Base-by-base conservation (phyloP, 805 yeast species). In the Kodamaea laetipori region DNA sequence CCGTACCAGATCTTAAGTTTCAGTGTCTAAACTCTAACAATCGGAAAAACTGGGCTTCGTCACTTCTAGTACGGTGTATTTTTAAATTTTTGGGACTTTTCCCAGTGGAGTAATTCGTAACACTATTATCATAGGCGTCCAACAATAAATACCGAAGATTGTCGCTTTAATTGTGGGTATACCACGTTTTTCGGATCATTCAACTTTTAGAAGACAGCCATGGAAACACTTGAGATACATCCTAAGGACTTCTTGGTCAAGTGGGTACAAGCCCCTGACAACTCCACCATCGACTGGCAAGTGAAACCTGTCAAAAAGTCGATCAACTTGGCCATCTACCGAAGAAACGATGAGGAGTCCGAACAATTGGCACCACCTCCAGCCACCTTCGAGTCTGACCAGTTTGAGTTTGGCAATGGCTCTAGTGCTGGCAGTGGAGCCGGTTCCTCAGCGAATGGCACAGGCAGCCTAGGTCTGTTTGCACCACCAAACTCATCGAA, bases 221-320 rank as follows among this genome's bases (percentile, higher is more conserved):
- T 90, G 97, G 98, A 92, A 64, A 82, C 90, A 2, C 77, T 94
- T 38, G 97, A 92, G 64, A 81, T 94, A 17, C 95, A 90, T 55
- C 82, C 95, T 39, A 86, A 88, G 62, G 85, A 94, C 45, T 92
- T 87, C 57, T 80, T 90, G 49, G 86, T 90, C 56, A 88, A 92
- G 54, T 94, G 98, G 98, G 81, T 90, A 43, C 78, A 81, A 49
- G 86, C 86, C 5, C 84, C 86, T 0, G 84, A 80, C 30, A 77
- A 81, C 46, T 76, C 83, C 23, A 61, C 73, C 13, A 77, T 92
- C 34, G 78, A 78, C 48, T 92, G 94, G 86, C 90, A 85, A 57
- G 74, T 90, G 41, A 84, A 82, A 55, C 97, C 98, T 1, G 61
- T 84, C 43, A 69, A 67, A 46, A 66, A 61, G 48, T 69, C 74